A percentile compares a stretch with the other conserved stretches of the same genome.
Evolutionary conservation across 371 early-diverging fungal species (phyloP).

Genomic region (Mucor piriformis): DNA sequence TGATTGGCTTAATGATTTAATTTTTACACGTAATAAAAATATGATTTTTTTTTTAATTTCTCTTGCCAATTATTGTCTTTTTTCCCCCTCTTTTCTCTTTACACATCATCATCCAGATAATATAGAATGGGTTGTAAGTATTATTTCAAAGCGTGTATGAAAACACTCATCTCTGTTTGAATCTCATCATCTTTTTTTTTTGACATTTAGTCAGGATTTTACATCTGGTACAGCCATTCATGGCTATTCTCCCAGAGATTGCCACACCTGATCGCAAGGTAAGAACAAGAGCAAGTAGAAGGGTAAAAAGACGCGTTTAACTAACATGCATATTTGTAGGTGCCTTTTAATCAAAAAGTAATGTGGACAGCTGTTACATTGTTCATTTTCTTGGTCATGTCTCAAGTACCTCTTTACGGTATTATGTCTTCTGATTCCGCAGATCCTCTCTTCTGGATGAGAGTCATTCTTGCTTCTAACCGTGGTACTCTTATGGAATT

Average conservation of each 20-base stretch:
- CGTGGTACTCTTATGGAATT: conserved; percentile 99
- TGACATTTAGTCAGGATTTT: conserved; percentile 84
- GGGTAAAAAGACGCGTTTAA: conserved; percentile 2
- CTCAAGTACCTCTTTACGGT: conserved; percentile 99
- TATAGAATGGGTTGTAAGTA: conserved; percentile 37
- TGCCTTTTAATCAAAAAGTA: conserved; percentile 98
- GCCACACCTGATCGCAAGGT: conserved; percentile 97
- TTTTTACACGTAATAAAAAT: conserved; percentile 8
- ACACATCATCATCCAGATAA: conserved; percentile 5
- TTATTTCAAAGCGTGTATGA: too few species aligned
- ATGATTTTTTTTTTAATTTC: neutral
- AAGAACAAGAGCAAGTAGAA: conserved; percentile 8
- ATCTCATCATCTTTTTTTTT: conserved; percentile 1
- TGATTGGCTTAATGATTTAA: conserved; percentile 18
- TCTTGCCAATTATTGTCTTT: conserved; percentile 5
- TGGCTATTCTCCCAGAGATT: conserved; percentile 98
- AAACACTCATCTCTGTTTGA: neutral
- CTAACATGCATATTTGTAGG: conserved; percentile 45
- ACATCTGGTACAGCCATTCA: conserved; percentile 98
- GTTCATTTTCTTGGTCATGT: conserved; percentile 99
- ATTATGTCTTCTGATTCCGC: conserved; percentile 99
- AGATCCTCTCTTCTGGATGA: conserved; percentile 99
- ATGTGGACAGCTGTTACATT: conserved; percentile 99
- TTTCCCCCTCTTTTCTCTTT: conserved; percentile 11
- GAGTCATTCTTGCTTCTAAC: conserved; percentile 99